Base-by-base conservation (phyloP, 768 basidiomycete genomes). In the Trichaptum fuscoviolaceum region DNA sequence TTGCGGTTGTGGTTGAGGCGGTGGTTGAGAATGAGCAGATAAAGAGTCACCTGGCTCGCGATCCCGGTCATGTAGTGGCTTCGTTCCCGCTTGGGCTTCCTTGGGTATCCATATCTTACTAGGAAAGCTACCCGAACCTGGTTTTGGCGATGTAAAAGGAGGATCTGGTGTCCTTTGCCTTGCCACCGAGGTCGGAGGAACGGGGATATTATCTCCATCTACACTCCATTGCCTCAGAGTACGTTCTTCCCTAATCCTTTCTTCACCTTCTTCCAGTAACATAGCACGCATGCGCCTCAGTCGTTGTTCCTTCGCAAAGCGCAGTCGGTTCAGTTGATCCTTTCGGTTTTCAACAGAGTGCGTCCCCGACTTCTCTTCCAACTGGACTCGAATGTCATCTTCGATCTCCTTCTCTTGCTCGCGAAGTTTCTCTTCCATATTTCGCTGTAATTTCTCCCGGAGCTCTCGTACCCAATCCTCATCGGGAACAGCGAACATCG, bases 371-470 rank as follows among this genome's bases (percentile, higher is more conserved):
- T 80, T 79, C 72, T 85, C 82, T 17, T 77, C 74, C 42, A 85
- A 80, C 42, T 85, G 75, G 66, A 84, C 85, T 66, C 85, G 81
- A 75, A 87, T 87, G n/a, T 90, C 85, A 67, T 89, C 89, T 65
- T 87, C 82, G 67, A 89, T 82, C 69, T 79, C 77, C 69, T 86
- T 84, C 70, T 92, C 89, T 71, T 81, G 78, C 57, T 80, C 78
- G 71, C 72, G 77, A 70, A 85, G 76, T 1, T 70, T 66, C 35
- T 70, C 72, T 86, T 88, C 86, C 87, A 88, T 67, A 78, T 75
- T 1, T 83, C 81, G 74, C 85, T 82, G 2, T 85, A 86, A 70
- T 87, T 86, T 58, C 75, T 69, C 70, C 78, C 74, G 35, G 67
- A 66, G 30, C 65, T 67, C 2, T 66, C 58, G 42, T 52, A 12